A percentile compares a stretch with the other conserved stretches of the same genome.
phyloP scores from a whole-genome alignment of 257 asterid species.

The Ilex asprella region DNA sequence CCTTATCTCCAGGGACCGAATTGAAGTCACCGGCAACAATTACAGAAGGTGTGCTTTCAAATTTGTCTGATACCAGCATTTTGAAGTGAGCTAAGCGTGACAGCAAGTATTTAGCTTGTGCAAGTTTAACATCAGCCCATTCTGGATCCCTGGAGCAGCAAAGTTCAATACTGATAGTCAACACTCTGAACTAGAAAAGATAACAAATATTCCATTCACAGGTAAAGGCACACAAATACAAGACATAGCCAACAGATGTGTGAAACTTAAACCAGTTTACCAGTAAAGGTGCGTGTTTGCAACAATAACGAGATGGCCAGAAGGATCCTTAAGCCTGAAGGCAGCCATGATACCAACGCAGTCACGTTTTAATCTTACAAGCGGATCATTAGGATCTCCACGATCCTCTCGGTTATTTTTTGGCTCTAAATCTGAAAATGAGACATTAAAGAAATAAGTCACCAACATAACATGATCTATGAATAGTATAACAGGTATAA shows the following conservation, averaged over 20 bases:
- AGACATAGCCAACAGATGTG: neutral
- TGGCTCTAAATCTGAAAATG: constrained; percentile 31
- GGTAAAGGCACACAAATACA: neutral
- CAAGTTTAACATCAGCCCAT: constrained; percentile 82
- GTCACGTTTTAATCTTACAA: constrained; percentile 84
- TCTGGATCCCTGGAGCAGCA: constrained; percentile 72
- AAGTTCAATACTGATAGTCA: neutral
- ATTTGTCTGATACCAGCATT: constrained; percentile 41
- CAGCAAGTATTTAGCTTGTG: constrained; percentile 78
- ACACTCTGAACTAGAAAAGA: neutral
- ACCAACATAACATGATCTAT: neutral
- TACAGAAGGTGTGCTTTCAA: constrained; percentile 56
- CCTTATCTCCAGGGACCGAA: constrained; percentile 80
- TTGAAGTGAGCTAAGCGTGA: constrained; percentile 67
- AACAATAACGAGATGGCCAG: constrained; percentile 47
- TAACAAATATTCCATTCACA: neutral
- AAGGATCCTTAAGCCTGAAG: constrained; percentile 61
- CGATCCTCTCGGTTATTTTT: constrained; percentile 30
- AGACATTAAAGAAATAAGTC: constrained; percentile 5
- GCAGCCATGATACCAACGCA: constrained; percentile 90
- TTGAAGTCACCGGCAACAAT: constrained; percentile 86
- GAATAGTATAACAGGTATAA: neutral
- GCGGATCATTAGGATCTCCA: constrained; percentile 78
- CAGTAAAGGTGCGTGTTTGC: constrained; percentile 88
- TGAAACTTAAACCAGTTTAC: constrained; percentile 29